Percentiles rank a stretch among this genome's conserved stretches.
Conservation (phyloP, 1,284 basidiomycete genomes). For the Microbotryum silenes-acaulis region DNA sequence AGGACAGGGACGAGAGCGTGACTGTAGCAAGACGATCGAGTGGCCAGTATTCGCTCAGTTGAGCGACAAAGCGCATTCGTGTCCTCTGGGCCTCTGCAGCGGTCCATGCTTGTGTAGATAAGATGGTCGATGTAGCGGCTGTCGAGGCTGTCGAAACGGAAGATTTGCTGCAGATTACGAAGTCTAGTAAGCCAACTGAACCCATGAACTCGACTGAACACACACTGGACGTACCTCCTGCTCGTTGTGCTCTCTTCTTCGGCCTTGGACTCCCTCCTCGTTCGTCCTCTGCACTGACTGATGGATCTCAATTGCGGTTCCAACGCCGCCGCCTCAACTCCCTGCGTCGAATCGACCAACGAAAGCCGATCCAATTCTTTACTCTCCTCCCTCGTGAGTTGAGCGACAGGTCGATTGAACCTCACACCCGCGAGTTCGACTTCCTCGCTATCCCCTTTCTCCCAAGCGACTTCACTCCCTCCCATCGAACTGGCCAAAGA, state of each 20-base stretch:
- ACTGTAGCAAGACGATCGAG: conserved; percentile 23
- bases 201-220: no score
- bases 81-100: conserved; percentile 25
- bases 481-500: conserved; percentile 54
- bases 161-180: neutral
- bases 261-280: neutral
- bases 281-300: neutral
- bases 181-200: neutral
- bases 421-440: conserved; percentile 52
- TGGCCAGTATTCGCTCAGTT: conserved; percentile 33
- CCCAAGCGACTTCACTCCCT: conserved; percentile 47
- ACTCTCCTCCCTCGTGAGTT: conserved; percentile 42
- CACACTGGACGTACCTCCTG: neutral
- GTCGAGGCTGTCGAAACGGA: neutral
- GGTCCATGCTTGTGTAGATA: conserved; percentile 13
- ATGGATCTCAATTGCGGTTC: neutral
- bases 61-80: conserved; percentile 43
- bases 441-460: conserved; percentile 34
- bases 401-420: conserved; percentile 72
- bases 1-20: conserved; percentile 37
- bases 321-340: neutral
- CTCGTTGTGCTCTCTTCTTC: neutral
- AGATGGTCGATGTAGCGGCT: neutral
- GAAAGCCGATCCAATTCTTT: conserved; percentile 9
- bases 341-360: neutral